Evolutionary conservation across 163 green algal species (phyloP).

Genomic region (Coccomyxa subellipsoidea): DNA sequence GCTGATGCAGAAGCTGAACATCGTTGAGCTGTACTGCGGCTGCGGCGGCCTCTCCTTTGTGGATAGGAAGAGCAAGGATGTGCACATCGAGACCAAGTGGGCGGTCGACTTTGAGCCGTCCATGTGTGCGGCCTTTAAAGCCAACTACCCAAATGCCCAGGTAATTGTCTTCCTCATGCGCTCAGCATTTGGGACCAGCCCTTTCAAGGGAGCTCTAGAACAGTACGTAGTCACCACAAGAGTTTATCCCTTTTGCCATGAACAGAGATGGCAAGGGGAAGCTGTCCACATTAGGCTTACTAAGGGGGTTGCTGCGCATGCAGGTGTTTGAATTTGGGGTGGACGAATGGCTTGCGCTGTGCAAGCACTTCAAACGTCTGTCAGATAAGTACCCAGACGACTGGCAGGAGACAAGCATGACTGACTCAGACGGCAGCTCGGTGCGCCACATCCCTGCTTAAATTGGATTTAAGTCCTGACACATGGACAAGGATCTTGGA

Average conservation of each 20-base stretch:
- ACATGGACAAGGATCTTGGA: no score
- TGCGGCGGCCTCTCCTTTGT: conserved; percentile 29
- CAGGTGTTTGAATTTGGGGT: conserved; percentile 35
- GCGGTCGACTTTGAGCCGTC: conserved; percentile 21
- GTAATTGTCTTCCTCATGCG: not conserved
- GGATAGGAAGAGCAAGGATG: conserved; percentile 11
- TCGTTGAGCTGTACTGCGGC: conserved; percentile 31
- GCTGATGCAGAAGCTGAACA: conserved; percentile 16
- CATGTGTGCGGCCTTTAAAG: conserved; percentile 18
- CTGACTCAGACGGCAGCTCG: not conserved
- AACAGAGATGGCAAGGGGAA: not conserved
- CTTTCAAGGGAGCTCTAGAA: no score
- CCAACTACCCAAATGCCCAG: conserved; percentile 25
- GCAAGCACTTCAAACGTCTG: conserved; percentile 24
- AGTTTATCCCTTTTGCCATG: no score
- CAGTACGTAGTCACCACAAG: no score
- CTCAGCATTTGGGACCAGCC: not conserved
- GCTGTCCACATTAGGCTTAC: not conserved
- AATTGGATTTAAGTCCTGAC: no score
- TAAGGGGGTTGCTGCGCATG: not conserved
- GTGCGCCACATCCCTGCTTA: not conserved
- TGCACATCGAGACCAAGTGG: conserved; percentile 24
- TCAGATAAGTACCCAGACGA: conserved; percentile 6
- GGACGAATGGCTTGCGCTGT: conserved; percentile 41
- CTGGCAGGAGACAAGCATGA: not conserved